Conservation (phyloP, 108 stramenopile species). For the Skeletonema potamos region DNA sequence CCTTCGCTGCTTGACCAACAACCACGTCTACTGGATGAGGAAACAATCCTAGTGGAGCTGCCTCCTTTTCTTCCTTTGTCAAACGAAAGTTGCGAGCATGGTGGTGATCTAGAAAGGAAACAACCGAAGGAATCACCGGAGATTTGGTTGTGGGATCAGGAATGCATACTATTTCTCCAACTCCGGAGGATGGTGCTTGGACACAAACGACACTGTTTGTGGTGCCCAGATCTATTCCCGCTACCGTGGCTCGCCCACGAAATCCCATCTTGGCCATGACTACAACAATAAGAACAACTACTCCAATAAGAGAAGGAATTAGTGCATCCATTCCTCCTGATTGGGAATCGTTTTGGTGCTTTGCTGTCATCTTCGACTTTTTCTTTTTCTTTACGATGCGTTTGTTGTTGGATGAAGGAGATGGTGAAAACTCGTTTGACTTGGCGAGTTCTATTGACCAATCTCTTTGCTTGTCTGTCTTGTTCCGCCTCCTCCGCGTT, state of each 20-base stretch:
- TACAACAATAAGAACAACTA: conserved; percentile 57
- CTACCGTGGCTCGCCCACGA: conserved; percentile 78
- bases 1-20: conserved; percentile 75
- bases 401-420: conserved; percentile 2
- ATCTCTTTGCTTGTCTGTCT: conserved; percentile 23
- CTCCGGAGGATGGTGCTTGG: conserved; percentile 70
- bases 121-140: conserved; percentile 83
- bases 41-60: conserved; percentile 18
- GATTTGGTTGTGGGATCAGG: conserved; percentile 65
- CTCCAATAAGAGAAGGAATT: conserved; percentile 72
- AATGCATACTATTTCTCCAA: conserved; percentile 82
- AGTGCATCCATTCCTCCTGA: conserved; percentile 79
- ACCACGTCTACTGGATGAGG: conserved; percentile 76
- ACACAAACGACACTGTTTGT: conserved; percentile 89
- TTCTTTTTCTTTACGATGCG: conserved; percentile 44
- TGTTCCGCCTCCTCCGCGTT: not conserved
- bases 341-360: conserved; percentile 46
- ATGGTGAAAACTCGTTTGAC: not conserved
- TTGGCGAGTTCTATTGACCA: conserved; percentile 21
- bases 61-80: conserved; percentile 40
- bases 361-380: conserved; percentile 40
- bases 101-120: conserved; percentile 75
- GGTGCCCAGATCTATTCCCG: conserved; percentile 87
- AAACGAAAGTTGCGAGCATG: conserved; percentile 40
- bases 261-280: conserved; percentile 86